phyloP scores from a whole-genome alignment of 2,329 filamentous ascomycete species.

The Pseudocercospora cruenta region DNA sequence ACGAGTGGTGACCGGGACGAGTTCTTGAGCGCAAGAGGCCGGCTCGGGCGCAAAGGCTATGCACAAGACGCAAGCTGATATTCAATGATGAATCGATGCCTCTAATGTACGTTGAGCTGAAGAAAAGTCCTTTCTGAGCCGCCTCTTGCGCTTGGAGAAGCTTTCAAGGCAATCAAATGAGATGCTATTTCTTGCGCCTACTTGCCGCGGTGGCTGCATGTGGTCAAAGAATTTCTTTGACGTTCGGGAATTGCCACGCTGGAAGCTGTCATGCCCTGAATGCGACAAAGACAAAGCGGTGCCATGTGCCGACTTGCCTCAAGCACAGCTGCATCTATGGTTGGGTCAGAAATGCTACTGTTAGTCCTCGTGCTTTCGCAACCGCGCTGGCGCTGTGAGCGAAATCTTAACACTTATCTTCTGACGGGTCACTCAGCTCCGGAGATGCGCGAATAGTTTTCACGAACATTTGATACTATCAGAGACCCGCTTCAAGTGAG shows the following conservation, averaged over 20 bases:
- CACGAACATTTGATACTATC: not conserved
- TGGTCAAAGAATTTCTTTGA: constrained; percentile 32
- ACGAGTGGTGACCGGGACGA: not conserved
- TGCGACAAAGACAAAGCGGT: constrained; percentile 31
- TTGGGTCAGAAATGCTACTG: not conserved
- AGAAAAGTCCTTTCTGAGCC: constrained; percentile 22
- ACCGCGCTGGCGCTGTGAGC: not conserved
- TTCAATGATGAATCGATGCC: constrained; percentile 9
- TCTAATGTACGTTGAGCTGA: constrained; percentile 7
- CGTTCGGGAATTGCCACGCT: constrained; percentile 27
- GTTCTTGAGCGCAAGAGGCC: constrained; percentile 29
- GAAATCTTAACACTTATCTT: not conserved
- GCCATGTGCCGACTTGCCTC: not conserved
- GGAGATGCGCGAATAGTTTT: not conserved
- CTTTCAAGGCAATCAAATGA: constrained; percentile 23
- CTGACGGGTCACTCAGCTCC: not conserved
- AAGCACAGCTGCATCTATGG: not conserved
- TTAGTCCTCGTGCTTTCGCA: not conserved
- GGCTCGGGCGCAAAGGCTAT: constrained; percentile 26
- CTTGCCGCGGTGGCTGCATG: constrained; percentile 26
- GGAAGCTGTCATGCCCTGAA: constrained; percentile 24
- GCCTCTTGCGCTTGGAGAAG: constrained; percentile 26
- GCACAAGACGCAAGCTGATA: constrained; percentile 3
- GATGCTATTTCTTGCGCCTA: constrained; percentile 24
- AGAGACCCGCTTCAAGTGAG: not conserved